Base-by-base conservation (phyloP, 768 basidiomycete species). In the Mycena alexandri region DNA sequence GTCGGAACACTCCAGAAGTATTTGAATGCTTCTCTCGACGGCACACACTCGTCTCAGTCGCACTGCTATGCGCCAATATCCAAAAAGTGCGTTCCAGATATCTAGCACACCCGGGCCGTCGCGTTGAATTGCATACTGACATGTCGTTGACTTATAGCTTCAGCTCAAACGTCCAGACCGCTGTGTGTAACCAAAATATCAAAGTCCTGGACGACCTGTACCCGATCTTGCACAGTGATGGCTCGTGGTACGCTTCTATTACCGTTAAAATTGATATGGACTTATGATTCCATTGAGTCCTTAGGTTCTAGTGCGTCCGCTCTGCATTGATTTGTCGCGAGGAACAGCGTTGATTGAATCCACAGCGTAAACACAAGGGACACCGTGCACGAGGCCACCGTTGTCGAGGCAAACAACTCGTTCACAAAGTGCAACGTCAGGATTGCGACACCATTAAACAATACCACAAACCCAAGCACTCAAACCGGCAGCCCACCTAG, bases 341-440 rank as follows among this genome's bases (percentile, higher is more conserved):
- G 29, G 33, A 36, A 29, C 12, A 12, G 12, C 9, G 11, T 46
- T 22, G 21, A 13, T 34, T 4, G 22, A 38, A 2, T 7, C n/a
- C 58, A n/a, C 67, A 78, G 77, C 44, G 64, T 66, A 9, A 74
- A 64, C 25, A 72, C 75, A 5, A 69, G 61, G 57, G 70, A 76
- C 41, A 70, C 65, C 13, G 70, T 70, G 6, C 57, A 59, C 21
- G 34, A 53, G 21, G 64, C 71, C 38, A 73, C 75, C 43, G 66
- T 67, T 0, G 63, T 59, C 14, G 61, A 71, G 19, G 72, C 71
- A 14, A 75, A 76, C 67, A 75, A 78, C 54, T 75, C 76, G 6
- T 77, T 76, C 62, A 75, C 74, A 14, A 70, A 71, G 36, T 78
- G 77, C 56, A 13, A 7, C 3, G 19, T 13, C 29, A 42, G 36